phyloP scores from a whole-genome alignment of 2,329 filamentous ascomycete species.

The Aureobasidium sp. region DNA sequence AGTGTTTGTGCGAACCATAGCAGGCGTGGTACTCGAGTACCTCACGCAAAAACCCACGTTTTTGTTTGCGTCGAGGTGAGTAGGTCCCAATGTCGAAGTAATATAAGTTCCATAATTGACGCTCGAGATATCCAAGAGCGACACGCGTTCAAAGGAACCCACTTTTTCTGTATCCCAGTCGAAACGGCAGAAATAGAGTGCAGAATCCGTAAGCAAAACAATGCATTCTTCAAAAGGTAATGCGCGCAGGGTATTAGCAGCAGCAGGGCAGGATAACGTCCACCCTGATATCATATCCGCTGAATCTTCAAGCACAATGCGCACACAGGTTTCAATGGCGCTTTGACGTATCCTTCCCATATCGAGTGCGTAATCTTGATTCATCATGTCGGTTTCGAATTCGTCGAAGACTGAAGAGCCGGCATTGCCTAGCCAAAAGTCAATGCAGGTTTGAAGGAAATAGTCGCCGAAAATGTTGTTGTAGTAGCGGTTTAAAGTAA shows the following conservation, averaged over 20 bases:
- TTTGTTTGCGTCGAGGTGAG: slow-evolving; percentile 62
- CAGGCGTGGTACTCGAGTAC: slow-evolving; percentile 63
- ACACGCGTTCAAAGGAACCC: slow-evolving; percentile 78
- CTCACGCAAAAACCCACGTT: slow-evolving; percentile 79
- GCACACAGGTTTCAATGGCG: slow-evolving; percentile 81
- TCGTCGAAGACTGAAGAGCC: slow-evolving; percentile 81
- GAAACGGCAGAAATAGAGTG: slow-evolving; percentile 81
- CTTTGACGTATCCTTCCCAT: slow-evolving; percentile 75
- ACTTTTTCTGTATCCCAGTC: slow-evolving; percentile 97
- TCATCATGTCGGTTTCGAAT: slow-evolving; percentile 90
- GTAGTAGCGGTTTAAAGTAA: slow-evolving; percentile 73
- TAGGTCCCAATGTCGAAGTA: slow-evolving; percentile 71
- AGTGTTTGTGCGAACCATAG: slow-evolving; percentile 75
- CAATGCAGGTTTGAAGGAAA: slow-evolving; percentile 90
- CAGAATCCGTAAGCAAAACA: slow-evolving; percentile 73
- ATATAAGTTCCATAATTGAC: slow-evolving; percentile 83
- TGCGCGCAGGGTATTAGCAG: slow-evolving; percentile 56
- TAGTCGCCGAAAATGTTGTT: slow-evolving; percentile 96
- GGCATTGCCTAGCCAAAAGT: slow-evolving; percentile 86
- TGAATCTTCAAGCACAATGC: slow-evolving; percentile 72
- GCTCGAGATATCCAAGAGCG: slow-evolving; percentile 61
- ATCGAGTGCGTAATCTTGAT: slow-evolving; percentile 81
- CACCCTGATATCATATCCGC: slow-evolving; percentile 86
- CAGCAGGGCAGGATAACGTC: slow-evolving; percentile 72
- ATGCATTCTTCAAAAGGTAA: slow-evolving; percentile 82